Evolutionary conservation across 1,284 basidiomycete species (phyloP).

Genomic region (Trichosporon coremiiforme): DNA sequence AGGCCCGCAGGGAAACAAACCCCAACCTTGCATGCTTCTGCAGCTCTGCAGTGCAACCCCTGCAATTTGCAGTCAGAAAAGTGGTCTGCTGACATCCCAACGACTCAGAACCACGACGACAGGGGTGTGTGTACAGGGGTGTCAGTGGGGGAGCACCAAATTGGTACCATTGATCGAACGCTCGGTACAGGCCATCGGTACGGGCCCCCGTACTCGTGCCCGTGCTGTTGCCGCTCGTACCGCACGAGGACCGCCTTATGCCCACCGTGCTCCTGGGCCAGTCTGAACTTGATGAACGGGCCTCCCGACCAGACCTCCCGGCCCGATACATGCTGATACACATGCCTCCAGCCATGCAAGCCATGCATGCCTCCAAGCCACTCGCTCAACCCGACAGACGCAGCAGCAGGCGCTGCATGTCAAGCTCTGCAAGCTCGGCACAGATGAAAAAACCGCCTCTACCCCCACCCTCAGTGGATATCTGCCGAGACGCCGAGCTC

Average conservation of each 20-base stretch:
- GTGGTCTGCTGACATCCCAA: not conserved
- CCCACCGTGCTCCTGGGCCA: not conserved
- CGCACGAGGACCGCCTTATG: not conserved
- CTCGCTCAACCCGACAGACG: too few species aligned
- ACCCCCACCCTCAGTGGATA: not conserved
- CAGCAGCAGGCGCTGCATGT: too few species aligned
- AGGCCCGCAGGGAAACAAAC: too few species aligned
- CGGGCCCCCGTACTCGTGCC: constrained; percentile 9
- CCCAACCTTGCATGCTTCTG: not conserved
- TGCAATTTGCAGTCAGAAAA: not conserved
- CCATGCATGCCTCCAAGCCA: too few species aligned
- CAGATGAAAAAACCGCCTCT: too few species aligned
- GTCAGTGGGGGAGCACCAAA: not conserved
- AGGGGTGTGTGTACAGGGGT: not conserved
- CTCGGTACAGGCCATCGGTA: not conserved
- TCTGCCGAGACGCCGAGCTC: constrained; percentile 1
- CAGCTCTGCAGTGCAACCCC: not conserved
- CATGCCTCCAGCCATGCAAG: not conserved
- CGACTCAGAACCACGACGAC: not conserved
- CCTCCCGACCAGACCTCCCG: not conserved
- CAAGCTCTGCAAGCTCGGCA: too few species aligned
- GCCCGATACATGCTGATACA: not conserved
- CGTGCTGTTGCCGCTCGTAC: not conserved
- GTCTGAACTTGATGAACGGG: not conserved
- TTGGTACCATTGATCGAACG: not conserved